phyloP scores from a whole-genome alignment of 129 eudicot species.

The Artemisia argyi region DNA sequence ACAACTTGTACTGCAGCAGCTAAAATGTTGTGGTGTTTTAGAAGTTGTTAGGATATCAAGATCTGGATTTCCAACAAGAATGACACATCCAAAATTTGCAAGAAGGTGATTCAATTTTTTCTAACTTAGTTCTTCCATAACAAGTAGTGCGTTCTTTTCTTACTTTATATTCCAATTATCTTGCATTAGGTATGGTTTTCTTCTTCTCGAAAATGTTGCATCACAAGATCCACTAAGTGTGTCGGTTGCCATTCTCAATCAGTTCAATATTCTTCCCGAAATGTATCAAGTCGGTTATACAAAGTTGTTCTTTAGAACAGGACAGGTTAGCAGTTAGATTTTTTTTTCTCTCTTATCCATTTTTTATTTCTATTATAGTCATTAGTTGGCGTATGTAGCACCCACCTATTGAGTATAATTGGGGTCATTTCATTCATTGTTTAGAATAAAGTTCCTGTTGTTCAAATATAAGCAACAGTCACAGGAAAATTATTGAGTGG shows the following conservation, averaged over 20 bases:
- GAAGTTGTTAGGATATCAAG: constrained; percentile 93
- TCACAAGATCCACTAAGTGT: constrained; percentile 81
- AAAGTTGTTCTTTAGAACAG: constrained; percentile 80
- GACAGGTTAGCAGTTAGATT: constrained; percentile 65
- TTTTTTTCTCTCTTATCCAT: not conserved
- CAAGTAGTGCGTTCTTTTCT: not conserved
- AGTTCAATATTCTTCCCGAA: constrained; percentile 74
- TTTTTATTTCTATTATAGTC: not conserved
- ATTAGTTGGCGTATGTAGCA: no score
- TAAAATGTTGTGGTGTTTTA: constrained; percentile 83
- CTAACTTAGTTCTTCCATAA: not conserved
- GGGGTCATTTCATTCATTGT: no score
- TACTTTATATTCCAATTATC: constrained; percentile 3
- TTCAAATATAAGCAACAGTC: no score
- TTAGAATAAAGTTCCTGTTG: no score
- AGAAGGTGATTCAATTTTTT: constrained; percentile 56
- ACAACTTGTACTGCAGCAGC: constrained; percentile 75
- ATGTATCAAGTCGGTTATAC: constrained; percentile 97
- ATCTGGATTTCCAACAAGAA: constrained; percentile 84
- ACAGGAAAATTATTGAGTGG: no score
- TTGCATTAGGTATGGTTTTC: constrained; percentile 75
- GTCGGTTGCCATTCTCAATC: constrained; percentile 81
- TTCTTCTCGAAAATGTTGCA: constrained; percentile 63
- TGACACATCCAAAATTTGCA: constrained; percentile 82
- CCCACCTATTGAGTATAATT: no score